Evolutionary conservation across 257 asterid genomes (phyloP).

Genomic region (Vinca minor): DNA sequence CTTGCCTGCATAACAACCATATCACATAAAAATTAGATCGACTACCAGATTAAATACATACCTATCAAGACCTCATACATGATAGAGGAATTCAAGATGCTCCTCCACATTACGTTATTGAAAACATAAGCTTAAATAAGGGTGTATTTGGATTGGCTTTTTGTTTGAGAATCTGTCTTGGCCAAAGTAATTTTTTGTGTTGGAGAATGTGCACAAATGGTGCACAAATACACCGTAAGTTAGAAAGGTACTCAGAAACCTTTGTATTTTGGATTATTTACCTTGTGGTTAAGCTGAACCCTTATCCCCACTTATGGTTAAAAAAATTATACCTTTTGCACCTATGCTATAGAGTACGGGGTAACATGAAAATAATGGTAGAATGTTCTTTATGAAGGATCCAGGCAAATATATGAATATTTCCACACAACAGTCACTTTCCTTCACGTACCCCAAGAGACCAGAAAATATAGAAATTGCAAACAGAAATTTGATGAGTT

Average conservation of each 20-base stretch:
- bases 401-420: background rate
- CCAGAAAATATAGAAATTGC: background rate
- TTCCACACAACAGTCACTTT: background rate
- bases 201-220: no score
- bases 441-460: background rate
- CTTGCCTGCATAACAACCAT: slow-evolving; percentile 74
- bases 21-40: slow-evolving; percentile 10
- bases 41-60: background rate
- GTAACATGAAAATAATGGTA: background rate
- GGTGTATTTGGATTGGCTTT: no score
- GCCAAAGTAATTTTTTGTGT: no score
- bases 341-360: no score
- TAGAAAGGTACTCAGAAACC: background rate
- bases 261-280: background rate
- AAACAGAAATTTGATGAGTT: background rate
- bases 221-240: no score
- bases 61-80: background rate
- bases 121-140: background rate
- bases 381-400: background rate
- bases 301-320: background rate
- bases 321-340: background rate
- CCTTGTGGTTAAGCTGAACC: background rate
- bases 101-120: background rate
- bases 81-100: background rate
- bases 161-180: no score